Evolutionary conservation across 305 asterid genomes (phyloP), one percentile per base, ranked within the genome.

Genomic region (Fraxinus angustifolia): DNA sequence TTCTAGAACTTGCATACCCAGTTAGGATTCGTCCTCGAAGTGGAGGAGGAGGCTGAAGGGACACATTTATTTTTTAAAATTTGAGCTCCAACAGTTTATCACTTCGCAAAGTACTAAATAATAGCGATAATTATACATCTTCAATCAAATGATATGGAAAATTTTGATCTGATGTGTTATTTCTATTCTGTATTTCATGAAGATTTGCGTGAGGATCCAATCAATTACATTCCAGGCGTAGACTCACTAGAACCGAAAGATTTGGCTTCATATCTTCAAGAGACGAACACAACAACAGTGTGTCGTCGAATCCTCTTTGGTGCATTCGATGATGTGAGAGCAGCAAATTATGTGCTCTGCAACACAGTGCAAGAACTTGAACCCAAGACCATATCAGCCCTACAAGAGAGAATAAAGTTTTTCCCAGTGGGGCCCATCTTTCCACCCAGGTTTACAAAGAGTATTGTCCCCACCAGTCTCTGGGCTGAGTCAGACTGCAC

Each of bases 401-500:
- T 88, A 0, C 85, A 79, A 19, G 33, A 81, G 1, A 80, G 72
- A 14, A 70, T 35, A 5, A 81, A 82, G 11, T 83, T 88, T 75
- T 87, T 71, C 1, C 34, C 89, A 0, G 38, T 88, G 0, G 92
- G 92, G 0, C 91, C 91, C 2, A 50, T 89, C 56, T 83, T 86
- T 74, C 87, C 89, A 2, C 23, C 89, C 0, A 75, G 77, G 12
- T 82, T 82, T 73, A 36, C 85, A 79, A 79, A 75, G 30, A 79
- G 70, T 38, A 2, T 21, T 6, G 82, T 86, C 67, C 28, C 82
- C 45, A 85, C 85, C 28, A 88, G 89, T 83, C 82, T 89, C 50
- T 89, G 91, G 90, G 75, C 84, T 36, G 89, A 89, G 50, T 86
- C 83, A 2, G 90, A 89, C 53, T 85, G 88, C 83, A 68, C 68